A percentile compares a stretch with the other conserved stretches of the same genome.
These are phyloP conservation scores for Ilex asprella DNA, from an alignment of 257 asterid genomes.

Conservation along the genomic window DNA sequence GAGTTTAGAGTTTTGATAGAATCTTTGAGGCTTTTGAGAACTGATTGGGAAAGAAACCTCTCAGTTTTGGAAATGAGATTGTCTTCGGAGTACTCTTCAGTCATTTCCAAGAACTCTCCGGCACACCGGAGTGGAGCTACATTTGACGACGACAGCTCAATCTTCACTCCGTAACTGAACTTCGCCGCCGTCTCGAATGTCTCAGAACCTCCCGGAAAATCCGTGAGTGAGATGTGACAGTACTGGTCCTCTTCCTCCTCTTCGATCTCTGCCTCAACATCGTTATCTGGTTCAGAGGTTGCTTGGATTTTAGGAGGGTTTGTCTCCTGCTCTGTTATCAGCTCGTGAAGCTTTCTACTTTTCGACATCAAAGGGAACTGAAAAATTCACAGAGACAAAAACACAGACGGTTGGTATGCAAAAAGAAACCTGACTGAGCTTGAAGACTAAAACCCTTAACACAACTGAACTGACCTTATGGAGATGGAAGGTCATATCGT, in stretches of 20 bases:
- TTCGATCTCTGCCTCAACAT: slow-evolving; percentile 30
- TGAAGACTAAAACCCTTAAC: not conserved
- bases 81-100: slow-evolving; percentile 77
- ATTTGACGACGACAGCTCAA: slow-evolving; percentile 60
- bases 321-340: slow-evolving; percentile 72
- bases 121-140: slow-evolving; percentile 86
- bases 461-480: slow-evolving; percentile 52
- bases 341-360: slow-evolving; percentile 77
- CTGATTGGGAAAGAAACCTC: slow-evolving; percentile 43
- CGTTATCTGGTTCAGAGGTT: slow-evolving; percentile 16
- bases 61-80: slow-evolving; percentile 79
- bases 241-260: slow-evolving; percentile 42
- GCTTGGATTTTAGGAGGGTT: slow-evolving; percentile 37
- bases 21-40: slow-evolving; percentile 45
- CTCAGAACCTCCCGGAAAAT: slow-evolving; percentile 93
- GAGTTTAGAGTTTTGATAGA: slow-evolving; percentile 50
- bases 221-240: slow-evolving; percentile 62
- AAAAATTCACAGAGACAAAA: not conserved
- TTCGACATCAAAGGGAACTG: slow-evolving; percentile 96
- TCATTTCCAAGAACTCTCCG: slow-evolving; percentile 77
- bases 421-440: too few species aligned
- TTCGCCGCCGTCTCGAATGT: slow-evolving; percentile 85
- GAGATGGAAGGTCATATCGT: slow-evolving; percentile 85
- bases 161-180: slow-evolving; percentile 85
- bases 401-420: too few species aligned